These are phyloP conservation scores for Aspergillus hortae DNA, from an alignment of 2,329 filamentous ascomycete genomes.

Conservation along the genomic window DNA sequence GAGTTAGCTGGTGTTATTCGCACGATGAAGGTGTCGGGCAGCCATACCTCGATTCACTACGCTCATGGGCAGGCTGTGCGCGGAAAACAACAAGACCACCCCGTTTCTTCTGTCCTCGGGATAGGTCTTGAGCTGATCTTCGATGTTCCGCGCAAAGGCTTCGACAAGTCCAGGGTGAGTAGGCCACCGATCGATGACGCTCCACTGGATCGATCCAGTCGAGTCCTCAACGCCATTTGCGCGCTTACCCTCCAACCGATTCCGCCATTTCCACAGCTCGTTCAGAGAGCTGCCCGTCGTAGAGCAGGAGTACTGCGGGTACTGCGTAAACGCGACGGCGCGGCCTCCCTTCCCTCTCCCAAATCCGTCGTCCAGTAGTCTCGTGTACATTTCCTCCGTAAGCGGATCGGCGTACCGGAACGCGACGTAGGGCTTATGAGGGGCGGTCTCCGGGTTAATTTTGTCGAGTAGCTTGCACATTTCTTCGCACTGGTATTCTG, in stretches of 20 bases:
- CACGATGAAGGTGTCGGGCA: background rate
- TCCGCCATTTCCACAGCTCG: slow-evolving; percentile 96
- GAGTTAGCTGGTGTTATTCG: slow-evolving; percentile 1
- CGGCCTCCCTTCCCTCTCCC: slow-evolving; percentile 84
- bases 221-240: slow-evolving; percentile 49
- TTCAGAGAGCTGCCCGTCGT: slow-evolving; percentile 96
- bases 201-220: slow-evolving; percentile 82
- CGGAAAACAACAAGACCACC: slow-evolving; percentile 87
- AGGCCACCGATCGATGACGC: slow-evolving; percentile 96
- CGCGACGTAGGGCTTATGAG: slow-evolving; percentile 95
- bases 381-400: slow-evolving; percentile 89
- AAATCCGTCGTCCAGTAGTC: slow-evolving; percentile 82
- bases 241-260: slow-evolving; percentile 73
- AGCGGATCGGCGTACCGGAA: slow-evolving; percentile 93
- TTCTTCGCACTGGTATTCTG: slow-evolving; percentile 85
- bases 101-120: slow-evolving; percentile 73
- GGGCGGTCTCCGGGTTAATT: slow-evolving; percentile 86
- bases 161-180: slow-evolving; percentile 86
- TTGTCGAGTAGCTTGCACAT: slow-evolving; percentile 97
- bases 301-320: slow-evolving; percentile 96
- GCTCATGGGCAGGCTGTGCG: slow-evolving; percentile 93
- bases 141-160: slow-evolving; percentile 88
- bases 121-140: slow-evolving; percentile 78
- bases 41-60: slow-evolving; percentile 81
- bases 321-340: slow-evolving; percentile 96